Percentiles rank a stretch among this genome's conserved stretches.
phyloP scores from a whole-genome alignment of 2,329 filamentous ascomycete species.

The Aspergillus caelatus region DNA sequence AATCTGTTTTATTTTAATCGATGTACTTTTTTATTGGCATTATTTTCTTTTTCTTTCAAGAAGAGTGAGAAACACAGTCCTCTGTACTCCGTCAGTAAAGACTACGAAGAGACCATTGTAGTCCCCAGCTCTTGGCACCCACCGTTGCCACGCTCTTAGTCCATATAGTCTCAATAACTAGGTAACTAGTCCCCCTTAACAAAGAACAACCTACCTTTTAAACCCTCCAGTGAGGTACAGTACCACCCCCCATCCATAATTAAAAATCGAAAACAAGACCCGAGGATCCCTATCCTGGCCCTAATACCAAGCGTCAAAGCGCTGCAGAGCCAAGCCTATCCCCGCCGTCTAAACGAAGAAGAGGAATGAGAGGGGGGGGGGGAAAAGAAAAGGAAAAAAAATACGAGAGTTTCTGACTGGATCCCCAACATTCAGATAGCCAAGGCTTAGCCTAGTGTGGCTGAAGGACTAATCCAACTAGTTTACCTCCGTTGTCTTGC shows the following conservation, averaged over 20 bases:
- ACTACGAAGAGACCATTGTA: background rate
- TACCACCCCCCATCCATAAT: background rate
- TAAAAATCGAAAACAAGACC: background rate
- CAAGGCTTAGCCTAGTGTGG: conserved; percentile 23
- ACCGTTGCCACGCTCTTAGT: conserved; percentile 7
- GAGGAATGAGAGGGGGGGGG: background rate
- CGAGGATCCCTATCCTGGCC: conserved; percentile 19
- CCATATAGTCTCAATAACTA: background rate
- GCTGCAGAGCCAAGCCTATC: conserved; percentile 26
- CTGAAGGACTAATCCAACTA: conserved; percentile 2
- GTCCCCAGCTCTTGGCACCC: conserved; percentile 7
- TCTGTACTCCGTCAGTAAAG: background rate
- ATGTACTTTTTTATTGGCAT: background rate
- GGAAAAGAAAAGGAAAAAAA: background rate
- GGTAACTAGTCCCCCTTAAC: background rate
- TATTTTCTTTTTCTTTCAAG: background rate
- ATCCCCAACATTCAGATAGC: conserved; percentile 19
- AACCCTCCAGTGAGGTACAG: background rate
- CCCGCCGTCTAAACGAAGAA: conserved; percentile 13
- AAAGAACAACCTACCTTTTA: background rate
- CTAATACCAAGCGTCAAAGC: conserved; percentile 21
- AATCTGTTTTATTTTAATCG: background rate
- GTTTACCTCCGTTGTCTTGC: background rate
- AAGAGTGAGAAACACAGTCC: background rate
- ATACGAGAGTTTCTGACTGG: conserved; percentile 17